Base-by-base conservation (phyloP, 2,329 filamentous ascomycete species). In the Fusarium equiseti region DNA sequence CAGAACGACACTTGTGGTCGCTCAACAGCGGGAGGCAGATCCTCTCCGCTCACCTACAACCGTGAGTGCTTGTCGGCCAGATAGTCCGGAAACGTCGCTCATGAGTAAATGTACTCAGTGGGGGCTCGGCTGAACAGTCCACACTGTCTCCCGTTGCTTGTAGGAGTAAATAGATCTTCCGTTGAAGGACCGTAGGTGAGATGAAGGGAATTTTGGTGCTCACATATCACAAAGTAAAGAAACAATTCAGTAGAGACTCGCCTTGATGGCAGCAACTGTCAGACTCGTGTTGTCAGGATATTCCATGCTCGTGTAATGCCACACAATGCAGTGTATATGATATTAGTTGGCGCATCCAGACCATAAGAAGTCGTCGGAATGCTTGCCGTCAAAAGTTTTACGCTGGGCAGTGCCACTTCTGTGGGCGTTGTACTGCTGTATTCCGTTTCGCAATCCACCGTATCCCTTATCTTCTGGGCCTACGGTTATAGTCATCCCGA, bases 1-100 rank as follows among this genome's bases (percentile, higher is more conserved):
- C 68, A 63, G 64, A 66, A 59, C 59, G 62, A 56, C 56, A 59
- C 35, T 44, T 61, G 48, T 46, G 68, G 73, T 75, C 51, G 54
- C 64, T 67, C 70, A 75, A 50, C 63, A 69, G 66, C 68, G 67
- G 72, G 62, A 68, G 57, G 51, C 42, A 64, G 65, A 72, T 73
- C 62, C 40, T 68, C 71, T 56, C 68, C 50, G 63, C 63, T 58
- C 54, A 68, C 57, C 58, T 58, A 73, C 48, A 49, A 35, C 45
- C 63, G 59, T 44, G 43, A 49, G 50, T 59, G 53, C 61, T 59
- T 59, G 48, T 64, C 60, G 52, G 55, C 26, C 55, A 66, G 46
- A 46, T 63, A 53, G 31, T 58, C 46, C 52, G 57, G 44, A 58
- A 69, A 68, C 59, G 61, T 66, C 49, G 51, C 57, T 69, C 69